A percentile compares a stretch with the other conserved stretches of the same genome.
phyloP scores from a whole-genome alignment of 495 filamentous ascomycete species.

The Mytilinidion resinicola region DNA sequence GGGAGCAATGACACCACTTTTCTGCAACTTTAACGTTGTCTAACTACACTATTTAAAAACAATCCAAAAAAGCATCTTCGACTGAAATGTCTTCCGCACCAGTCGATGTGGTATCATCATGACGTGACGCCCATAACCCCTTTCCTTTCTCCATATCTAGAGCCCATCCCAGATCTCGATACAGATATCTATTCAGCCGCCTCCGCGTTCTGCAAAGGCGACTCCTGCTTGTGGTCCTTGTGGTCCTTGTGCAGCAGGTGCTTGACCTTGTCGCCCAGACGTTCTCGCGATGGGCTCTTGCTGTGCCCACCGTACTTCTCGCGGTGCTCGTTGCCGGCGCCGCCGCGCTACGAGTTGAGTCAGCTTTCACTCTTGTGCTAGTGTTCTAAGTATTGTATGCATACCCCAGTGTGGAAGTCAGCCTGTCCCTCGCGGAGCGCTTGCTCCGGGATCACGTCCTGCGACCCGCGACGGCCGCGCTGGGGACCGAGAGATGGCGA shows the following conservation, averaged over 20 bases:
- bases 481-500: constrained; percentile 12
- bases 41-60: no score
- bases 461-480: constrained; percentile 6
- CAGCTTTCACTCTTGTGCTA: background rate
- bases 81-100: no score
- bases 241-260: constrained; percentile 27
- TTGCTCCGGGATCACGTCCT: constrained; percentile 35
- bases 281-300: constrained; percentile 22
- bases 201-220: constrained; percentile 11
- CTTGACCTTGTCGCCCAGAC: constrained; percentile 36
- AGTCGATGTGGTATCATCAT: no score
- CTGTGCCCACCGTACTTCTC: constrained; percentile 39
- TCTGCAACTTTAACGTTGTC: no score
- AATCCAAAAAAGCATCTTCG: no score
- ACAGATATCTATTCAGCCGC: background rate
- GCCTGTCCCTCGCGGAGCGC: constrained; percentile 32
- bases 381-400: constrained; percentile 9
- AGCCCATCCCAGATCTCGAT: no score
- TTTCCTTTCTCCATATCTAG: no score
- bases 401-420: constrained; percentile 39
- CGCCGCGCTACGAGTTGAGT: constrained; percentile 29
- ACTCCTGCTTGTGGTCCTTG: constrained; percentile 3
- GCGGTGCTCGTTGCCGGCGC: constrained; percentile 34
- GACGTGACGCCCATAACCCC: no score
- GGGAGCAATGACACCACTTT: no score